These are phyloP conservation scores for Calonectria pteridis DNA, from an alignment of 2,329 filamentous ascomycete species.

Conservation along the genomic window DNA sequence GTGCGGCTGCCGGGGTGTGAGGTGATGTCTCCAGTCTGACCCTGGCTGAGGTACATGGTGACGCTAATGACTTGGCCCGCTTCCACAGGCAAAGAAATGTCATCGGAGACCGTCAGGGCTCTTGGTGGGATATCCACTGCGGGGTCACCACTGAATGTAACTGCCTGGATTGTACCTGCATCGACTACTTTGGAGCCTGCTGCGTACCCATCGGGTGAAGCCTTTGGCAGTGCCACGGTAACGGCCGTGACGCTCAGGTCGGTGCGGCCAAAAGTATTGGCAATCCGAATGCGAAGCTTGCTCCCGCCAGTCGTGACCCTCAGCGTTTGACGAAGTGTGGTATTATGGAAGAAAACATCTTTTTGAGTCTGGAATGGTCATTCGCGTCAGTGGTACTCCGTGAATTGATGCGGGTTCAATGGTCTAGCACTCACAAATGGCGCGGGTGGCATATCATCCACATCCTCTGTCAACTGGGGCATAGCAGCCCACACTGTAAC, in stretches of 20 bases:
- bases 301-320: background rate
- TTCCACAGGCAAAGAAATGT: background rate
- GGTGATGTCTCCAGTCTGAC: slow-evolving; percentile 1
- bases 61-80: background rate
- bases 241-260: background rate
- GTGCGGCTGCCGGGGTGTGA: slow-evolving; percentile 16
- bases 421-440: slow-evolving; percentile 1
- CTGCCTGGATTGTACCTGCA: background rate
- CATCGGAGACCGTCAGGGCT: background rate
- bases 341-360: background rate
- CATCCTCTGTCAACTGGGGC: background rate
- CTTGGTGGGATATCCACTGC: background rate
- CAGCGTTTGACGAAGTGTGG: slow-evolving; percentile 3
- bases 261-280: slow-evolving; percentile 4
- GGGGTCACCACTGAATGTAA: background rate
- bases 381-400: no score
- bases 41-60: slow-evolving; percentile 1
- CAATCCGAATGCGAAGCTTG: background rate
- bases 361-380: background rate
- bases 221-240: background rate
- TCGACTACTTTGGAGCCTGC: background rate
- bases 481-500: slow-evolving; percentile 30
- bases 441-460: background rate
- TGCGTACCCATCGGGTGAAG: background rate
- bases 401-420: background rate